Percentiles rank a stretch among this genome's conserved stretches.
Conservation (phyloP, 1,284 basidiomycete species). For the Tremellales sp. region DNA sequence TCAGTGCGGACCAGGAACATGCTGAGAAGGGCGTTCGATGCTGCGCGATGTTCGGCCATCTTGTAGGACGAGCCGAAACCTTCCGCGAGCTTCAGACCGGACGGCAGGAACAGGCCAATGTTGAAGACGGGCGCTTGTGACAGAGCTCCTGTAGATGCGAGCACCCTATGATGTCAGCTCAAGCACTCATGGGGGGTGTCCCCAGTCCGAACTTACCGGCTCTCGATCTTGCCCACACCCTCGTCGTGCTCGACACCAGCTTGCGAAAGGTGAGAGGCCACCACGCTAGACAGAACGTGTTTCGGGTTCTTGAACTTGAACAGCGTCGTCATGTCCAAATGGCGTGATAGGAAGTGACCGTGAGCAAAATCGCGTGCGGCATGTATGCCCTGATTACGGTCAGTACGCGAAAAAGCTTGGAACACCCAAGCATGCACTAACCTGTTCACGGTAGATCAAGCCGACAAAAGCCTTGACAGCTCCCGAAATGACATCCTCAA, state of each 20-base stretch:
- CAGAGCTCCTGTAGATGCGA: slow-evolving; percentile 87
- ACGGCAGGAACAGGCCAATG: slow-evolving; percentile 85
- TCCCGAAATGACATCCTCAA: slow-evolving; percentile 48
- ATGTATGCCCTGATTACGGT: slow-evolving; percentile 66
- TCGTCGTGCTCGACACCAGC: slow-evolving; percentile 63
- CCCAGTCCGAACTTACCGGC: slow-evolving; percentile 55
- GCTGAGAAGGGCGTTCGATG: slow-evolving; percentile 40
- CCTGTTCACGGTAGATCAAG: slow-evolving; percentile 54
- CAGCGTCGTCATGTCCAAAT: slow-evolving; percentile 73
- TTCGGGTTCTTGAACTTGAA: slow-evolving; percentile 87
- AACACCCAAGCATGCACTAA: slow-evolving; percentile 25
- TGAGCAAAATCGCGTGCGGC: slow-evolving; percentile 78
- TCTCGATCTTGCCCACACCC: slow-evolving; percentile 45
- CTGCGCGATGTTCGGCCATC: slow-evolving; percentile 92
- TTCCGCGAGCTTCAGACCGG: slow-evolving; percentile 80
- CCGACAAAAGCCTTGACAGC: slow-evolving; percentile 54
- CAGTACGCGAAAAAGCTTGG: background rate
- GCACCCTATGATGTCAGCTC: slow-evolving; percentile 54
- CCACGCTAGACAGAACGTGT: slow-evolving; percentile 70
- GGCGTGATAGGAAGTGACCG: slow-evolving; percentile 75
- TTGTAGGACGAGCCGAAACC: slow-evolving; percentile 86
- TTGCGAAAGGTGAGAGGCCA: slow-evolving; percentile 59
- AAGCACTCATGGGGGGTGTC: background rate
- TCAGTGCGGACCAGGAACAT: slow-evolving; percentile 39
- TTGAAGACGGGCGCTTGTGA: slow-evolving; percentile 88